Evolutionary conservation across 495 filamentous ascomycete species (phyloP).

Genomic region (Thermothielavioides terrestris): DNA sequence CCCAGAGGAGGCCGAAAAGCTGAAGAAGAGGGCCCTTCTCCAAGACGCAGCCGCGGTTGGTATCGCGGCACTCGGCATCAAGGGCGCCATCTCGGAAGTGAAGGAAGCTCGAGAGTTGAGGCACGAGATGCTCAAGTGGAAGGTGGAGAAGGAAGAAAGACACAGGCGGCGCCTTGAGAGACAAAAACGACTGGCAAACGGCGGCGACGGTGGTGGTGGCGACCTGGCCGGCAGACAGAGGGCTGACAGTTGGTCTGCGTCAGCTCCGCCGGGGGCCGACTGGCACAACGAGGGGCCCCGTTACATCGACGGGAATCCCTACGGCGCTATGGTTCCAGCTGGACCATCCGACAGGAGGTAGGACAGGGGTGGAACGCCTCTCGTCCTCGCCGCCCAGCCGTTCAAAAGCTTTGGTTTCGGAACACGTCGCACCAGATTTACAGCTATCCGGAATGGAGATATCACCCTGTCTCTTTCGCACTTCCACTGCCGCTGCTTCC

Average conservation of each 20-base stretch:
- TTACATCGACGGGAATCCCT: slow-evolving; percentile 47
- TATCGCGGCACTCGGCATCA: slow-evolving; percentile 79
- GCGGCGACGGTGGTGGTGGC: slow-evolving; percentile 14
- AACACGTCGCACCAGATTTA: slow-evolving; percentile 9
- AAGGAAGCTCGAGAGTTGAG: slow-evolving; percentile 38
- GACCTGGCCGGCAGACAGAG: slow-evolving; percentile 26
- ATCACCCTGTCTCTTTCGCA: neutral
- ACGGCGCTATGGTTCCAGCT: slow-evolving; percentile 38
- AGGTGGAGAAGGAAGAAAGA: slow-evolving; percentile 33
- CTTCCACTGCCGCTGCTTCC: neutral
- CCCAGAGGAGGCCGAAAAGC: slow-evolving; percentile 62
- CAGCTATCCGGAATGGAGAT: neutral
- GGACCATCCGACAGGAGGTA: slow-evolving; percentile 30
- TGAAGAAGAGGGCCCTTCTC: slow-evolving; percentile 63
- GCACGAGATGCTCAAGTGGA: slow-evolving; percentile 36
- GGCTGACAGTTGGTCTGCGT: slow-evolving; percentile 32
- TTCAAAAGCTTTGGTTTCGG: neutral
- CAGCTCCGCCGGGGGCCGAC: slow-evolving; percentile 27
- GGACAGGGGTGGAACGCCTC: slow-evolving; percentile 8
- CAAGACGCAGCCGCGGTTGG: slow-evolving; percentile 72
- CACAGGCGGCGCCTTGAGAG: slow-evolving; percentile 34
- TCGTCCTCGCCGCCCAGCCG: neutral
- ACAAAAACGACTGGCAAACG: slow-evolving; percentile 14
- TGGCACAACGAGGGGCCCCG: slow-evolving; percentile 35
- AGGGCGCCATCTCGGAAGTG: slow-evolving; percentile 64